A percentile compares a stretch with the other conserved stretches of the same genome.
Conservation (phyloP, 2,329 filamentous ascomycete genomes). For the Capronia americana region DNA sequence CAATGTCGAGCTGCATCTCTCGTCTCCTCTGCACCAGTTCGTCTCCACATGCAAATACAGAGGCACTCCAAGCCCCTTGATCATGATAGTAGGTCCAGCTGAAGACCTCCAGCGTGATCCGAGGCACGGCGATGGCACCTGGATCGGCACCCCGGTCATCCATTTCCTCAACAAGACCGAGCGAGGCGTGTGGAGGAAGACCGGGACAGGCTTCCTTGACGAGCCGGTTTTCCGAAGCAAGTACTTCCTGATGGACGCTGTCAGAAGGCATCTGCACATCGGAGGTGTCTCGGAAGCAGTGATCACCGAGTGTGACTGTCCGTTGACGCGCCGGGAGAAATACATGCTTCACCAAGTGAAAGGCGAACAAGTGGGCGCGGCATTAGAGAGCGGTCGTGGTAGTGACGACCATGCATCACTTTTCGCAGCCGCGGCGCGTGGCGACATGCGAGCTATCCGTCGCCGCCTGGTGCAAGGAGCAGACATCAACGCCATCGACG, state of each 20-base stretch:
- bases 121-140: not conserved
- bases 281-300: not conserved
- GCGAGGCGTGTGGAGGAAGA: constrained; percentile 10
- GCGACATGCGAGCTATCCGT: not conserved
- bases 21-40: not conserved
- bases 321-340: not conserved
- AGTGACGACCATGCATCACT: too few species aligned
- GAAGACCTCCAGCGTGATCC: not conserved
- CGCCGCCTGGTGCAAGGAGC: not conserved
- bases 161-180: constrained; percentile 4
- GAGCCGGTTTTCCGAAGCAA: not conserved
- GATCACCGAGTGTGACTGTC: not conserved
- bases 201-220: constrained; percentile 1
- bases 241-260: constrained; percentile 1
- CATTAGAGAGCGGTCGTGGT: not conserved
- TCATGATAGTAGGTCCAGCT: not conserved
- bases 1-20: not conserved
- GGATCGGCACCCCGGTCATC: not conserved
- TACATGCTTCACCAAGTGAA: not conserved
- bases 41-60: not conserved
- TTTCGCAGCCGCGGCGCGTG: not conserved
- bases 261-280: constrained; percentile 4
- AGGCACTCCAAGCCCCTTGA: not conserved
- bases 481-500: not conserved
- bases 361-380: not conserved